These are phyloP conservation scores for Cytospora schulzeri DNA, from an alignment of 2,329 filamentous ascomycete species.

Conservation along the genomic window DNA sequence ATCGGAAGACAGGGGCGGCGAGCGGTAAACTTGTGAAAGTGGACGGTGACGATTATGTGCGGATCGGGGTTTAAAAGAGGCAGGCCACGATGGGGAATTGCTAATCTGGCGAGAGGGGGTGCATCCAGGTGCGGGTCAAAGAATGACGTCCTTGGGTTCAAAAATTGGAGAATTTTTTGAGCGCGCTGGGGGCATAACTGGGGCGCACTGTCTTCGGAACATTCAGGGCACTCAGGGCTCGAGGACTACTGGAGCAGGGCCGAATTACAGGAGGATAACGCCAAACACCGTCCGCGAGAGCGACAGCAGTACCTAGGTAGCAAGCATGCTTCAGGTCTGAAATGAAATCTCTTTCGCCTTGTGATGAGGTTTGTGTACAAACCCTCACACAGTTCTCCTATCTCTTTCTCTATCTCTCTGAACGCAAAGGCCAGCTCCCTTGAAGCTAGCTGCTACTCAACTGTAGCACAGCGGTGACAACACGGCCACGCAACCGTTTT, in stretches of 20 bases:
- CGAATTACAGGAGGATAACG: conserved; percentile 28
- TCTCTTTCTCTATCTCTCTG: neutral
- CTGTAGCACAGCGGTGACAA: neutral
- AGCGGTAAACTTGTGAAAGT: conserved; percentile 29
- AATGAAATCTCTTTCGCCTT: conserved; percentile 15
- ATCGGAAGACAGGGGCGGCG: conserved; percentile 30
- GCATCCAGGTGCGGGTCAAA: conserved; percentile 22
- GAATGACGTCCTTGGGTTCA: conserved; percentile 23
- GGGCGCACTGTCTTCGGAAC: conserved; percentile 21
- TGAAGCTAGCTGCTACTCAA: neutral
- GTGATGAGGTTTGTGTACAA: neutral
- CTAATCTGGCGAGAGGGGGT: conserved; percentile 27
- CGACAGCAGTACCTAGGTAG: neutral
- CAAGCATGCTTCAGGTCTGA: conserved; percentile 3
- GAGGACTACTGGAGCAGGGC: conserved; percentile 23
- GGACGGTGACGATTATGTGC: conserved; percentile 28
- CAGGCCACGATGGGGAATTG: conserved; percentile 27
- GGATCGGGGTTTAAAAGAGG: conserved; percentile 28
- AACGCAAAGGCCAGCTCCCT: conserved; percentile 18
- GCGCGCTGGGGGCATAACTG: conserved; percentile 17
- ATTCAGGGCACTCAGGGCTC: conserved; percentile 17
- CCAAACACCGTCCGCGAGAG: conserved; percentile 25
- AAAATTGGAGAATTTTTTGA: conserved; percentile 27
- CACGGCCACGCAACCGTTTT: conserved; percentile 1
- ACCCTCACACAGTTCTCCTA: neutral